These are phyloP conservation scores for Russula foetens DNA, from an alignment of 768 basidiomycete species.

Conservation along the genomic window DNA sequence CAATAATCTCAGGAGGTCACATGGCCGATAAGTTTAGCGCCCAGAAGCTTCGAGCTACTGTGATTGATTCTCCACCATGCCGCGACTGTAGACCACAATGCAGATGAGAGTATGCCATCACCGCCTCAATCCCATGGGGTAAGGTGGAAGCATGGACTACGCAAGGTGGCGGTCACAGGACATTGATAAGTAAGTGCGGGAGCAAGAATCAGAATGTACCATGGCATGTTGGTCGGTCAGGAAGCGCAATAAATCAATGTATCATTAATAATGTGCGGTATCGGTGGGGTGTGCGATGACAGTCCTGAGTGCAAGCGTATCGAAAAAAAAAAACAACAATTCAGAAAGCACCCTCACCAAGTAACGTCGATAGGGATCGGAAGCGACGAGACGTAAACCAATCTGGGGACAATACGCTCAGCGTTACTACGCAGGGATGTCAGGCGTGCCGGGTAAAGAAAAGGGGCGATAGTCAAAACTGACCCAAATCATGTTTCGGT, in stretches of 20 bases:
- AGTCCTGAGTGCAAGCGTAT: conserved; percentile 11
- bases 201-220: conserved; percentile 1
- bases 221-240: not conserved
- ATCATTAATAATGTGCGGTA: conserved; percentile 15
- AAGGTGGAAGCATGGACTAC: conserved; percentile 11
- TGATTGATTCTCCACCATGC: conserved; percentile 4
- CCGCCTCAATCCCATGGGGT: conserved; percentile 1
- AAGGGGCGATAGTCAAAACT: not conserved
- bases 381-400: not conserved
- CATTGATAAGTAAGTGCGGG: not conserved
- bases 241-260: conserved; percentile 16
- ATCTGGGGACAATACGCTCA: conserved; percentile 1
- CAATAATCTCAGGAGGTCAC: conserved; percentile 3
- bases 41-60: not conserved
- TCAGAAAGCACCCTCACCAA: conserved; percentile 12
- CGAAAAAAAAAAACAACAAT: not conserved
- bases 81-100: not conserved
- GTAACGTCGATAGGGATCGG: not conserved
- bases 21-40: not conserved
- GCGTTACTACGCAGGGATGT: not conserved
- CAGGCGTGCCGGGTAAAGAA: not conserved
- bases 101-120: conserved; percentile 6
- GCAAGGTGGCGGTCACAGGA: conserved; percentile 10
- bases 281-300: conserved; percentile 11
- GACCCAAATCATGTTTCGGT: conserved; percentile 14